Conservation (phyloP, 495 filamentous ascomycete genomes). For the Xylaria telfairii region DNA sequence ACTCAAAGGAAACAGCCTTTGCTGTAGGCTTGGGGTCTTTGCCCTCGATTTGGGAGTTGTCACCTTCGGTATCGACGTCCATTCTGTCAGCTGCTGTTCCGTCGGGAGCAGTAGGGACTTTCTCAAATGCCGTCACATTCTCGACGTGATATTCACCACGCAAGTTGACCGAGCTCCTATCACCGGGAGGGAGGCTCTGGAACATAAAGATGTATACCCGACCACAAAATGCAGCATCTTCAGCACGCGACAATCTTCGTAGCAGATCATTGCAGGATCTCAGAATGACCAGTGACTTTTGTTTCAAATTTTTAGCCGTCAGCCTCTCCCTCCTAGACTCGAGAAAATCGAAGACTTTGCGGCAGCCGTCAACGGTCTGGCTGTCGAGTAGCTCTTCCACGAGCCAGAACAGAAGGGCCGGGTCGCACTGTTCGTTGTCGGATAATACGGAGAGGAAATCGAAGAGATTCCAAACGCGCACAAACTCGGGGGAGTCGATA, state of each 20-base stretch:
- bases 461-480: conserved; percentile 88
- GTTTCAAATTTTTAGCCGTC: conserved; percentile 81
- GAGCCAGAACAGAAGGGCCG: conserved; percentile 83
- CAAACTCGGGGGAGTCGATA: conserved; percentile 76
- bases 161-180: conserved; percentile 96
- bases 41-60: conserved; percentile 41
- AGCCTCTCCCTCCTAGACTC: conserved; percentile 90
- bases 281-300: conserved; percentile 86
- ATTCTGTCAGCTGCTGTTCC: conserved; percentile 64
- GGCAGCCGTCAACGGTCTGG: conserved; percentile 89
- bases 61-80: conserved; percentile 56
- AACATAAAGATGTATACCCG: conserved; percentile 97
- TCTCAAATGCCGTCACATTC: conserved; percentile 89
- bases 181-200: conserved; percentile 93
- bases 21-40: conserved; percentile 48
- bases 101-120: conserved; percentile 52
- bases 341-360: conserved; percentile 89
- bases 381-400: conserved; percentile 96
- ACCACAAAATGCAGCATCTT: conserved; percentile 96
- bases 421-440: conserved; percentile 83
- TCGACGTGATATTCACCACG: conserved; percentile 95
- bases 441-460: conserved; percentile 88
- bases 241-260: conserved; percentile 85
- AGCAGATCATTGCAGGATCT: conserved; percentile 94
- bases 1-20: conserved; percentile 61